These are phyloP conservation scores for Euphorbia corollata DNA, from an alignment of 441 rosid genomes.

Conservation along the genomic window DNA sequence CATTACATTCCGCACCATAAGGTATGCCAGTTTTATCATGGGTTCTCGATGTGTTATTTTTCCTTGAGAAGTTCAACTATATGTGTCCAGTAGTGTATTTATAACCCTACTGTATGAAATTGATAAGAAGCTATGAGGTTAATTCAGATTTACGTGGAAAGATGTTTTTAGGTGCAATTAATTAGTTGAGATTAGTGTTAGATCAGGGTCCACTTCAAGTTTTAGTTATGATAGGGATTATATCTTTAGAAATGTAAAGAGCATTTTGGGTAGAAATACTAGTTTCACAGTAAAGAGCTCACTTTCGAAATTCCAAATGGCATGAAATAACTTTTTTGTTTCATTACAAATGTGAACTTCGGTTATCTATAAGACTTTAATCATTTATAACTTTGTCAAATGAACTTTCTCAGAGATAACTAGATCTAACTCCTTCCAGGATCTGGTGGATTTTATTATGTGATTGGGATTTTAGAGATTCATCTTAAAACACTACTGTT, in stretches of 20 bases:
- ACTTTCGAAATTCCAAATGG: not conserved
- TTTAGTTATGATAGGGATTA: not conserved
- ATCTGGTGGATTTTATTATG: not conserved
- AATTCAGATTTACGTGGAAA: not conserved
- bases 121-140: not conserved
- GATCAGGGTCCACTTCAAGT: not conserved
- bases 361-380: not conserved
- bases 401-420: not conserved
- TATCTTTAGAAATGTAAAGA: not conserved
- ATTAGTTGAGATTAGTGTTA: not conserved
- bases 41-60: not conserved
- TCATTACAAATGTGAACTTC: not conserved
- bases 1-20: conserved; percentile 96
- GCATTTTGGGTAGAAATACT: not conserved
- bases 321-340: not conserved
- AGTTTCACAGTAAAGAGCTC: not conserved
- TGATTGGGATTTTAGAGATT: not conserved
- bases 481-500: not conserved
- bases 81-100: not conserved
- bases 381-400: not conserved
- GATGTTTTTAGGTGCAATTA: not conserved
- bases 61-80: not conserved
- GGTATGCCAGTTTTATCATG: conserved; percentile 31
- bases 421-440: not conserved
- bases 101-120: not conserved